Base-by-base conservation (phyloP, 2,329 filamentous ascomycete genomes). In the Chlorencoelia australis region DNA sequence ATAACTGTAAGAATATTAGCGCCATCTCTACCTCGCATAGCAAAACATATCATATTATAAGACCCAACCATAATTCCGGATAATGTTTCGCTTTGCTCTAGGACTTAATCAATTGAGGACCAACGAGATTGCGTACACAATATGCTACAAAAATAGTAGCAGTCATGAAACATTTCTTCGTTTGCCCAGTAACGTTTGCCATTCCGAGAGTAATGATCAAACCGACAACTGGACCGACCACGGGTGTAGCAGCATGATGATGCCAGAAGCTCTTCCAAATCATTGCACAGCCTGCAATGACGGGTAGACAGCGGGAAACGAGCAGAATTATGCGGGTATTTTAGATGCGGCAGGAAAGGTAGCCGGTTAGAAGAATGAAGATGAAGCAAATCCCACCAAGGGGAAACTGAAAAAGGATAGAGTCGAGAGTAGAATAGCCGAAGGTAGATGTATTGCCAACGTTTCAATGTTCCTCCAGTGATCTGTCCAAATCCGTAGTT, bases 371-470 rank as follows among this genome's bases (percentile, higher is more conserved):
- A 0, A 82, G 65, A 36, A 87, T 84, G 33, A 68, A 67, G 31
- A 83, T 60, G 42, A 80, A 68, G 49, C 75, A 80, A n/a, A 87
- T 54, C 0, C 61, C 78, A 1, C 81, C 82, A 0, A 86, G 67
- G 0, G 82, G 82, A 41, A 87, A 85, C 49, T 87, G 82, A 52
- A 81, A 77, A 0, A 86, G 64, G 41, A 87, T 83, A 0, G 76
- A 71, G 20, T 79, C 65, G 1, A 80, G 65, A 0, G 71, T 67
- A 15, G 65, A 66, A 59, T 70, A 83, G 37, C 79, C 79, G 51
- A 84, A 84, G 0, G 79, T 83, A 83, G 40, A 83, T 78, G 48
- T 80, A 82, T 59, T 82, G 78, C 79, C 79, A 86, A 4, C 68
- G 61, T 27, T 63, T 67, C 27, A 82, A 57, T 0, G 58, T 52